Evolutionary conservation across 2,329 filamentous ascomycete species (phyloP), one percentile per base, ranked within the genome.

Genomic region (Aspergillus luchuensis): DNA sequence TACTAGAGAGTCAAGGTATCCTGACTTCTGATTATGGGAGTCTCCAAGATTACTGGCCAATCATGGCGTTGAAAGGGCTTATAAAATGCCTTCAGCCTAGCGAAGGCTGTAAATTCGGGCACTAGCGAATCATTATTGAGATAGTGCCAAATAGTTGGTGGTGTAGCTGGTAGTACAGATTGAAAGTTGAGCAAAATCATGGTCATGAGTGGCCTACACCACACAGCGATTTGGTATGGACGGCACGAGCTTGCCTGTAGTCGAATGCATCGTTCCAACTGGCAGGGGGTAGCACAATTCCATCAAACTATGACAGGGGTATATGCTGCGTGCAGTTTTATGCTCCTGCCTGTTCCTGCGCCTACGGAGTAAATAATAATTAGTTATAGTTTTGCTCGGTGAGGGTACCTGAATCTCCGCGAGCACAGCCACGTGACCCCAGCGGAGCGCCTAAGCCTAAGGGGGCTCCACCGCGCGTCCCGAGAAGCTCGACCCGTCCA

Each of bases 391-490:
- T 36, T 36, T 36, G 33, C 11, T 36, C 11, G 30, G 30, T 36
- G 4, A 36, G 33, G 33, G 25, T 30, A 50, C 47, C 23, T 30
- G n/a, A 30, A 11, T n/a, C 23, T 25, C 25, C 23, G 30, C n/a
- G n/a, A 15, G 7, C n/a, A 25, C n/a, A 28, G 5, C 23, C 47
- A 50, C 47, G 47, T 50, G 47, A 50, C 25, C 25, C 33, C 4
- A 8, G 47, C 25, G 25, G 39, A 49, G 49, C 54, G 54, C 48
- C 54, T 23, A n/a, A 30, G 54, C 48, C 54, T 23, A n/a, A 30
- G 38, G 53, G 38, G 38, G 58, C 38, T 56, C 54, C 58, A 56
- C 52, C 51, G 51, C 57, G 57, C 56, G 57, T 56, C 45, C 33
- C 17, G 51, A 33, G 19, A 28, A 52, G 39, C 51, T 59, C 48